Base-by-base conservation (phyloP, 1,284 basidiomycete genomes). In the Tranzscheliella williamsii region DNA sequence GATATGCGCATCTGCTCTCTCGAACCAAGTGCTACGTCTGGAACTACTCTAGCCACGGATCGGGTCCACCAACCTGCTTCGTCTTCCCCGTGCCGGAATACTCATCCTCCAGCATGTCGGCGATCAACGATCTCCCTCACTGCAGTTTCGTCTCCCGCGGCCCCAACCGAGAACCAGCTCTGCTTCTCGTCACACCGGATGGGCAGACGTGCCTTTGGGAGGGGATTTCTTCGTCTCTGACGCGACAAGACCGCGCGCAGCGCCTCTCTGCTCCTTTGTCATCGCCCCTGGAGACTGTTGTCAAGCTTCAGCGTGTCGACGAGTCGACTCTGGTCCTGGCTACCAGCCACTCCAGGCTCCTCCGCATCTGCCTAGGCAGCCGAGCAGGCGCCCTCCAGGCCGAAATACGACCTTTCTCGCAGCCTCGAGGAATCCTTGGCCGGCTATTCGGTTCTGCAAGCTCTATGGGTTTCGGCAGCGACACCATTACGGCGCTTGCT, bases 361-460 rank as follows among this genome's bases (percentile, higher is more conserved):
- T 71, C 15, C 47, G 50, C 13, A 40, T 73, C 27, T 48, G 40
- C 24, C 24, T 73, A n/a, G 52, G 53, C 16, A 60, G 47, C 32
- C 50, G 47, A n/a, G 57, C 62, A 7, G 70, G 70, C 2, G 32
- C 55, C 17, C 44, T 71, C 4, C 63, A 65, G 33, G 55, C 64
- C 17, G 51, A 66, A 24, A 27, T 67, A 4, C 20, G 69, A 9
- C 47, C 62, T 9, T 68, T 75, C 38, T 41, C 57, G 2, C 73
- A 74, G 29, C 58, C 60, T 5, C 49, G 70, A 1, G 70, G 74
- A 9, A 30, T 76, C 21, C 45, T 76, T 7, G 66, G 70, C 5
- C 57, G 74, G 13, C 48, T 72, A 13, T 71, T 76, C 35, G 69
- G 70, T 16, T 48, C 64, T 5, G 45, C 57, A 3, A 46, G 64